Evolutionary conservation across 208 protist species (phyloP), one percentile per base, ranked within the genome.

Genomic region (Blastocrithidia nonstop): DNA sequence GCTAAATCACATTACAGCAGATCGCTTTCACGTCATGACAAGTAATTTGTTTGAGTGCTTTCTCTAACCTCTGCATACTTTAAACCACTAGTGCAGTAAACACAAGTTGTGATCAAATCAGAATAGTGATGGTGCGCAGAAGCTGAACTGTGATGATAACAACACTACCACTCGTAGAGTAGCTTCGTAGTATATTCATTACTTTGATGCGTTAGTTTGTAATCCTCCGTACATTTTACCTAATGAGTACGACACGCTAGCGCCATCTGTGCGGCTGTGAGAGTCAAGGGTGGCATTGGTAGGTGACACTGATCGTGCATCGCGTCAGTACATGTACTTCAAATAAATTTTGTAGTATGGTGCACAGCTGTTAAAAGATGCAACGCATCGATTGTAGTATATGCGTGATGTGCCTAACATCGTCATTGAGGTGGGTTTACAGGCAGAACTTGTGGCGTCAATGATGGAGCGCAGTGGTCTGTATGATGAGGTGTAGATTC

Each of bases 151-250:
- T n/a, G n/a, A 2, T 3, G 25, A 29, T 36, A 29, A 44, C 6
- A 23, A 27, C 26, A 27, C 7, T 29, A 8, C 9, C 19, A 44
- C 6, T n/a, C n/a, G n/a, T n/a, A n/a, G 28, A 35, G 19, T 42
- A 29, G 38, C 19, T 9, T 9, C 11, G 9, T 9, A 17, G 37
- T 50, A 66, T 40, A 35, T 29, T 1, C 64, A 54, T 32, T 70
- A 57, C 5, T 87, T 88, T 57, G 84, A 93, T 39, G 45, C 82
- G 28, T 56, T 93, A 20, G 76, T 93, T 1, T 71, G 65, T n/a
- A 93, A 88, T 58, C 84, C 84, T 19, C 84, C 84, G 3, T 93
- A 93, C 49, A 60, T 89, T 4, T 44, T 87, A 33, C 78, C 79
- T 1, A 50, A 83, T 8, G 67, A 93, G 56, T 93, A 93, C 63